Evolutionary conservation across 2,329 filamentous ascomycete species (phyloP), one percentile per base, ranked within the genome.

Genomic region (Fusarium nodosum): DNA sequence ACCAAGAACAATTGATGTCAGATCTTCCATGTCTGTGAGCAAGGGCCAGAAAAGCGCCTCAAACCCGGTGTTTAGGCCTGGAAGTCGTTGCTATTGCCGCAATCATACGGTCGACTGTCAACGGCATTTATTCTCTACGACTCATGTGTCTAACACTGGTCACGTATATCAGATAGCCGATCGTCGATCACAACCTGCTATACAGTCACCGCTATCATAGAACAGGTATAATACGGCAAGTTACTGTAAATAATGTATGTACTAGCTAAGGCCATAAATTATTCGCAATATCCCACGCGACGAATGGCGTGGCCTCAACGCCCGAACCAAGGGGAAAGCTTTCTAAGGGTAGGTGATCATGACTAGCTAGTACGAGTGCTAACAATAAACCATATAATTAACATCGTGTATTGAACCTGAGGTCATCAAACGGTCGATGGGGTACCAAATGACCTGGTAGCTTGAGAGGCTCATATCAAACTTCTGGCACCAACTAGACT

Each of bases 161-260:
- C 60, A 71, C 63, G 55, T 63, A 66, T 55, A 51, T 60, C 64
- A 72, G 72, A 74, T 74, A 72, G 62, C 68, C 72, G 72, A 74
- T 69, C 58, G 71, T 64, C 64, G 72, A 74, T 73, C 72, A 67
- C 39, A 42, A 33, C 20, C 7, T 44, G 15, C 24, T 18, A 30
- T 39, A 26, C 13, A 52, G 34, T 26, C 48, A 22, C 51, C 41
- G 26, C 53, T 50, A 50, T 47, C 20, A 41, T 58, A 28, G 15
- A 39, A 20, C 9, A 51, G 13, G 18, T 31, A 46, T 30, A 30
- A 30, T 15, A 30, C 16, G 10, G 28, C 5, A 31, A 50, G 46
- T 24, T 34, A 11, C 16, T 34, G 31, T 26, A 26, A 50, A 36
- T n/a, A 20, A 24, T 26, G 41, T 18, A 20, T 39, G 36, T 39